Evolutionary conservation across 1,284 basidiomycete species (phyloP).

Genomic region (Tilletia setariae): DNA sequence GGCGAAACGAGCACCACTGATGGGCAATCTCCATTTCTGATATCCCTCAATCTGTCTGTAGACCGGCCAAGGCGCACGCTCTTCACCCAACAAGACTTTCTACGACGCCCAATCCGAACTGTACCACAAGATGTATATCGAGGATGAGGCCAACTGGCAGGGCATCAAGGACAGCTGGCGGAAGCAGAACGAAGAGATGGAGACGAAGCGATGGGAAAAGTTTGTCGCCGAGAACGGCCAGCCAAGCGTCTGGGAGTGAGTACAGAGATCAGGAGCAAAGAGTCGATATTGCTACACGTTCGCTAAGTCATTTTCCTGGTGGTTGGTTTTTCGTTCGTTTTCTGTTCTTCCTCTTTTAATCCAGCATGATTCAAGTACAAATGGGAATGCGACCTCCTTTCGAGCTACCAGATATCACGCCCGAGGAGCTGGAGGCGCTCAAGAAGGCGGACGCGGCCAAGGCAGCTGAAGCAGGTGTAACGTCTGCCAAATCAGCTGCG

Average conservation of each 20-base stretch:
- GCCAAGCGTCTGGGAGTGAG: conserved; percentile 5
- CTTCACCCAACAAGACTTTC: neutral
- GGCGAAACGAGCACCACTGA: neutral
- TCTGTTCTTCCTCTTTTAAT: neutral
- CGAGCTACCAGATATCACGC: conserved; percentile 5
- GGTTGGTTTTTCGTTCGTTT: neutral
- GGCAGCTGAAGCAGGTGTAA: neutral
- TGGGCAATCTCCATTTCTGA: neutral
- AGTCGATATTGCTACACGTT: too few species aligned
- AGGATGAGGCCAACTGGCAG: conserved; percentile 12
- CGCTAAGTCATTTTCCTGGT: too few species aligned
- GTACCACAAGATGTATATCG: conserved; percentile 15
- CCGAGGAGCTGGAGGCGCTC: conserved; percentile 6
- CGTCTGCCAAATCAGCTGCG: neutral
- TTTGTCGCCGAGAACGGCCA: conserved; percentile 14
- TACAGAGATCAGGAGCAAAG: neutral
- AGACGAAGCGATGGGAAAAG: conserved; percentile 15
- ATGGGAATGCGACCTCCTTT: neutral
- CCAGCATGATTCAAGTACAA: conserved; percentile 8
- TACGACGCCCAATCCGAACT: conserved; percentile 9
- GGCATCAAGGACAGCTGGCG: conserved; percentile 13
- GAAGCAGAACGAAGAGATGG: conserved; percentile 15
- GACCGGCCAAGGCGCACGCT: conserved; percentile 7
- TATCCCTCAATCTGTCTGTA: neutral
- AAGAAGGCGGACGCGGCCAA: conserved; percentile 8